Conservation (phyloP, 345 rosid species). For the Lumnitzera littorea region DNA sequence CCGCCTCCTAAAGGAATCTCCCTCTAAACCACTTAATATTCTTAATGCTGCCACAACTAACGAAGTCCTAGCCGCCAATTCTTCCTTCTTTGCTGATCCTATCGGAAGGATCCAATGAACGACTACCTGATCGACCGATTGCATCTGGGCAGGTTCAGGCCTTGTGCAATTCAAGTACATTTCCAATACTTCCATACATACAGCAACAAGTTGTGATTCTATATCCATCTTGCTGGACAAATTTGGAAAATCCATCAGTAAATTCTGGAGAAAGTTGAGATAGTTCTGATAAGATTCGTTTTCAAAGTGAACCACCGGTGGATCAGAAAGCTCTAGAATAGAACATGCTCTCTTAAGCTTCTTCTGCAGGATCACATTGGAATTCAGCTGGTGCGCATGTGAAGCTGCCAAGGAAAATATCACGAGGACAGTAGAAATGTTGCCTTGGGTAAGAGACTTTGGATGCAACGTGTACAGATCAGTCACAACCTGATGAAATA, state of each 20-base stretch:
- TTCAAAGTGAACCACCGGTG: conserved; percentile 82
- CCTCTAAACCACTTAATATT: conserved; percentile 39
- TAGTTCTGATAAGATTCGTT: conserved; percentile 71
- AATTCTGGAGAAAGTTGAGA: conserved; percentile 54
- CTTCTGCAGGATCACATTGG: conserved; percentile 42
- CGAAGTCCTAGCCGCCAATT: conserved; percentile 64
- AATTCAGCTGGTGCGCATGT: conserved; percentile 61
- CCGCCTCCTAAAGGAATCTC: conserved; percentile 47
- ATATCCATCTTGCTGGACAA: conserved; percentile 40
- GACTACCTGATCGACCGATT: conserved; percentile 19
- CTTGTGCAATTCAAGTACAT: conserved; percentile 54
- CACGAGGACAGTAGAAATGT: conserved; percentile 37
- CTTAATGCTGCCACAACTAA: conserved; percentile 55
- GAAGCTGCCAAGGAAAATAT: conserved; percentile 53
- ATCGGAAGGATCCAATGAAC: conserved; percentile 60
- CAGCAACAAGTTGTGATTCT: conserved; percentile 45
- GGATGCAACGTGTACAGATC: conserved; percentile 49
- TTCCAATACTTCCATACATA: conserved; percentile 50
- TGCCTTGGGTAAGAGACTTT: conserved; percentile 38
- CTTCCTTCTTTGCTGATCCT: conserved; percentile 70
- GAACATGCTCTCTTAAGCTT: conserved; percentile 71
- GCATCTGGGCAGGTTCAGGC: conserved; percentile 11
- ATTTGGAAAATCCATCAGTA: conserved; percentile 32
- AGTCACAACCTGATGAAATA: conserved; percentile 53
- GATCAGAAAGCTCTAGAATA: conserved; percentile 62